Evolutionary conservation across 192 early-diverging fungal species (phyloP).

Genomic region (Neocallimastix lanati): DNA sequence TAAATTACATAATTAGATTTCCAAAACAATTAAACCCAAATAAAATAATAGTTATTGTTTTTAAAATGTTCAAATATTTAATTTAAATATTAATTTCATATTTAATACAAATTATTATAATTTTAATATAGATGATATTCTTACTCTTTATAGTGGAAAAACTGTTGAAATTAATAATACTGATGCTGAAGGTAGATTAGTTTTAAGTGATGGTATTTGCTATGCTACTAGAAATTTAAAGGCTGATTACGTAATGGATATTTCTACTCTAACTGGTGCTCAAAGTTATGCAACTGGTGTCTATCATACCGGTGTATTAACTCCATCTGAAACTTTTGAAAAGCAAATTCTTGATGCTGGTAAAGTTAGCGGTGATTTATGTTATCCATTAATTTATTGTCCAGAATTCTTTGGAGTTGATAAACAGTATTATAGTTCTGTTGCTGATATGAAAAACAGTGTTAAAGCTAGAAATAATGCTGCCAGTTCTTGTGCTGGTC

Average conservation of each 20-base stretch:
- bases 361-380: constrained; percentile 16
- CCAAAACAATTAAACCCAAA: too few species aligned
- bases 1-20: too few species aligned
- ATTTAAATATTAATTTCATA: too few species aligned
- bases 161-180: constrained; percentile 41
- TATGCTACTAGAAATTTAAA: constrained; percentile 23
- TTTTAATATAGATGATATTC: constrained; percentile 27
- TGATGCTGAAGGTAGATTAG: constrained; percentile 23
- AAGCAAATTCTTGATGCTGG: constrained; percentile 12
- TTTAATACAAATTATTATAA: too few species aligned
- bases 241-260: constrained; percentile 24
- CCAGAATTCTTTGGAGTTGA: neutral
- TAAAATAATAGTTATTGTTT: too few species aligned
- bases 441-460: constrained; percentile 30
- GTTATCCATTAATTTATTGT: constrained; percentile 14
- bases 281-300: constrained; percentile 22
- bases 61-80: too few species aligned
- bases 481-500: constrained; percentile 18
- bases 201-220: constrained; percentile 23
- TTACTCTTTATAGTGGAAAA: constrained; percentile 21
- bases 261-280: constrained; percentile 28
- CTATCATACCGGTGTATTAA: constrained; percentile 22
- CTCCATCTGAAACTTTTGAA: constrained; percentile 15
- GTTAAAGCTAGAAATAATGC: constrained; percentile 25
- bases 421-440: constrained; percentile 7